Evolutionary conservation across 2,329 filamentous ascomycete species (phyloP).

Genomic region (Talaromyces marneffei): DNA sequence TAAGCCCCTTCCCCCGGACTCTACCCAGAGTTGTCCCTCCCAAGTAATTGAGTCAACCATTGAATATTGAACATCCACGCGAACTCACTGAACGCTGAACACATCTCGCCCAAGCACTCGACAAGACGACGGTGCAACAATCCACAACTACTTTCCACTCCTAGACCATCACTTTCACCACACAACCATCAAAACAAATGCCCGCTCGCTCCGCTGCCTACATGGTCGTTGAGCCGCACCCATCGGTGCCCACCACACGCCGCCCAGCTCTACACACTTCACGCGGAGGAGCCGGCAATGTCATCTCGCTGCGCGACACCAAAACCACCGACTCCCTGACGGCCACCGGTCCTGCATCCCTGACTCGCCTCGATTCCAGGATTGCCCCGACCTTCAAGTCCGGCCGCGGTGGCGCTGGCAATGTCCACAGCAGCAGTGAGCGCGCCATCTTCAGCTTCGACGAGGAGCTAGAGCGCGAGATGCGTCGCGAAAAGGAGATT

Average conservation of each 20-base stretch:
- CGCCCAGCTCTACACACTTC: slow-evolving; percentile 49
- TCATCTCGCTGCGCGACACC: slow-evolving; percentile 48
- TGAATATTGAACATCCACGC: neutral
- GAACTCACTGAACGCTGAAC: neutral
- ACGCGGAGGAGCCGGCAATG: slow-evolving; percentile 56
- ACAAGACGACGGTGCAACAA: neutral
- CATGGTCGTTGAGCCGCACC: slow-evolving; percentile 58
- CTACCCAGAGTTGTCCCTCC: neutral
- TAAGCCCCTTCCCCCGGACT: slow-evolving; percentile 4
- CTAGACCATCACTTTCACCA: neutral
- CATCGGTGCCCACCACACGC: slow-evolving; percentile 46
- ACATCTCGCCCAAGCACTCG: neutral
- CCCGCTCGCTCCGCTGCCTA: slow-evolving; percentile 37
- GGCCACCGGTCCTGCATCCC: slow-evolving; percentile 45
- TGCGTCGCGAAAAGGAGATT: slow-evolving; percentile 46
- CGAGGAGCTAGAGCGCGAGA: slow-evolving; percentile 57
- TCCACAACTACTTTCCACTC: neutral
- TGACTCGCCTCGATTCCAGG: slow-evolving; percentile 45
- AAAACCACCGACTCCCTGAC: slow-evolving; percentile 44
- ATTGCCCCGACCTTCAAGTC: slow-evolving; percentile 36
- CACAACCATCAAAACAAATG: slow-evolving; percentile 16
- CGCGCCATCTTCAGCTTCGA: slow-evolving; percentile 48
- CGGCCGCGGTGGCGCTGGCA: slow-evolving; percentile 53
- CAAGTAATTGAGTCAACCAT: neutral
- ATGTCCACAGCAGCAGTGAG: slow-evolving; percentile 44